A percentile compares a stretch with the other conserved stretches of the same genome.
phyloP scores from a whole-genome alignment of 139 green algal genomes.

The Picochlorum sp. region DNA sequence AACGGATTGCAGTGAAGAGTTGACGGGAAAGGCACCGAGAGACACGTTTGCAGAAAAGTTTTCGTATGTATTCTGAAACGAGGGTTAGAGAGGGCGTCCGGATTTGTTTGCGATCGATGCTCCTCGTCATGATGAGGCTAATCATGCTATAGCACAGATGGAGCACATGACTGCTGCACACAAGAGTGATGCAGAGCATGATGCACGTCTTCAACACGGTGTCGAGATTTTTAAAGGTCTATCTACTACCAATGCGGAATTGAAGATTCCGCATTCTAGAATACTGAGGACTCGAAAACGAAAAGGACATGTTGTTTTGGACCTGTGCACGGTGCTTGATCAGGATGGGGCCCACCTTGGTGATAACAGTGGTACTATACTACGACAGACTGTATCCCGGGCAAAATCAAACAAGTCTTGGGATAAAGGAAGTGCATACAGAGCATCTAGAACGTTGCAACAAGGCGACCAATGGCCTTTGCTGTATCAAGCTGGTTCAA shows the following conservation, averaged over 20 bases:
- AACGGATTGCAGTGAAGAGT: slow-evolving; percentile 7
- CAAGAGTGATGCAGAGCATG: no score
- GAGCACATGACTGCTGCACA: no score
- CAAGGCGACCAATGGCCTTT: slow-evolving; percentile 71
- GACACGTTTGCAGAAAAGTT: slow-evolving; percentile 67
- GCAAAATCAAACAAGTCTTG: slow-evolving; percentile 23
- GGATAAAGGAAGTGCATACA: slow-evolving; percentile 41
- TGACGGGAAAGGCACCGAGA: neutral
- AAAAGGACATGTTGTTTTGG: slow-evolving; percentile 56
- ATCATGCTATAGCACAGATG: no score
- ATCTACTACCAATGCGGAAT: no score
- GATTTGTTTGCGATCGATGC: neutral
- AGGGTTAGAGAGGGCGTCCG: neutral
- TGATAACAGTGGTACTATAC: slow-evolving; percentile 11
- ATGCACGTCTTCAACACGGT: no score
- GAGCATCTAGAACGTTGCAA: slow-evolving; percentile 32
- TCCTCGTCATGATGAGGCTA: neutral
- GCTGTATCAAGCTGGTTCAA: slow-evolving; percentile 29
- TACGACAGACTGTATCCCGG: slow-evolving; percentile 45
- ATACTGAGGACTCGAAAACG: slow-evolving; percentile 47
- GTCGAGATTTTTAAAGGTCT: no score
- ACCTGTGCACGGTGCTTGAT: slow-evolving; percentile 45
- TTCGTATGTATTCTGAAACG: slow-evolving; percentile 68
- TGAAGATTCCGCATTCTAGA: slow-evolving; percentile 7
- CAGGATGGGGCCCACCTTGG: neutral